Conservation (phyloP, 2,329 filamentous ascomycete genomes). For the Aureobasidium mangrovei region DNA sequence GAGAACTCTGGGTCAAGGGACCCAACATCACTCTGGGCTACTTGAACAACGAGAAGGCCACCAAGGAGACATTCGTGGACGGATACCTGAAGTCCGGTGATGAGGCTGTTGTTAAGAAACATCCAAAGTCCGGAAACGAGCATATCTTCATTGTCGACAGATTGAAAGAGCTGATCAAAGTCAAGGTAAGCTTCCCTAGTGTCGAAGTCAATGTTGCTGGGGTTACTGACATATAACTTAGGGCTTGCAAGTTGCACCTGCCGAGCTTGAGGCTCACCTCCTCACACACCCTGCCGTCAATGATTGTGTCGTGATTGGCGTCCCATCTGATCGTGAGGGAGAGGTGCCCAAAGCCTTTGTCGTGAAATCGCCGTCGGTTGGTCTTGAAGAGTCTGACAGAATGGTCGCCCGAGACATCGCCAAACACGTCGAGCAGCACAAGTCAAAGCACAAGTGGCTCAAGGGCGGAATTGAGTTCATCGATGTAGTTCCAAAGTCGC, state of each 20-base stretch:
- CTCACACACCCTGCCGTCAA: conserved; percentile 66
- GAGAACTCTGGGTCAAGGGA: conserved; percentile 70
- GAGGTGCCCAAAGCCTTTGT: conserved; percentile 57
- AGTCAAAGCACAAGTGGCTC: conserved; percentile 55
- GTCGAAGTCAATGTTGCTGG: background rate
- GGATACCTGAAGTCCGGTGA: conserved; percentile 68
- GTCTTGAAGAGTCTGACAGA: conserved; percentile 44
- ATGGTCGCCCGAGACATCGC: conserved; percentile 43
- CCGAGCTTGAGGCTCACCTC: conserved; percentile 72
- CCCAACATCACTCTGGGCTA: conserved; percentile 76
- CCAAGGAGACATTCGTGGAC: conserved; percentile 61
- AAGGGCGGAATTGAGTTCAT: conserved; percentile 52
- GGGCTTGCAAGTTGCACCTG: conserved; percentile 73
- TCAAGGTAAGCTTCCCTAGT: conserved; percentile 47
- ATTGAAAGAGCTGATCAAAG: conserved; percentile 70
- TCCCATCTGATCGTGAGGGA: conserved; percentile 54
- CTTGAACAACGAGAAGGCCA: conserved; percentile 76
- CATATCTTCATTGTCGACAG: conserved; percentile 81
- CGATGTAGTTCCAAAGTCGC: conserved; percentile 44
- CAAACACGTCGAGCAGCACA: conserved; percentile 52
- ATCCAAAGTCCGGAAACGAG: conserved; percentile 55
- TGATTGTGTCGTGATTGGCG: conserved; percentile 69
- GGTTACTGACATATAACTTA: background rate
- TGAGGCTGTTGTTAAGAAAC: conserved; percentile 61
- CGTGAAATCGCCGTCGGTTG: conserved; percentile 47